Evolutionary conservation across 768 basidiomycete species (phyloP).

Genomic region (Trametes sanguinea): DNA sequence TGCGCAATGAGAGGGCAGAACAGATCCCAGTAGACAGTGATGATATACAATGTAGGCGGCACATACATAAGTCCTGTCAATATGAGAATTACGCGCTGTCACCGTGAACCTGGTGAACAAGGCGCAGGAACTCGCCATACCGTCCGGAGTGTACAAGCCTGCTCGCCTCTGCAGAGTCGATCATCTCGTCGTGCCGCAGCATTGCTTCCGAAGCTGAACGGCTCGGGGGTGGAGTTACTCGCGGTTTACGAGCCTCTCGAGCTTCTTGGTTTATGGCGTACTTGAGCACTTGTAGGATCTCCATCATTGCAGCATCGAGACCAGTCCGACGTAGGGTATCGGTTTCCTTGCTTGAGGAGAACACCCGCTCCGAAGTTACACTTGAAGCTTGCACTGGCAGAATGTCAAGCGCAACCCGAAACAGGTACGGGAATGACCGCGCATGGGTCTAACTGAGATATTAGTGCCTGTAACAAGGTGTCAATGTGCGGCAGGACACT

Average conservation of each 20-base stretch:
- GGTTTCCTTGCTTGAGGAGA: not conserved
- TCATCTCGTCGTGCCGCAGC: not conserved
- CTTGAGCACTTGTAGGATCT: conserved; percentile 6
- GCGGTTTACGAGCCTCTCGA: not conserved
- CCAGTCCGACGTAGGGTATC: not conserved
- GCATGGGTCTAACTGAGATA: not conserved
- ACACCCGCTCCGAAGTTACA: not conserved
- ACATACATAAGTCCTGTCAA: too few species aligned
- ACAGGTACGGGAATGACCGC: not conserved
- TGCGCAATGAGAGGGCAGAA: not conserved
- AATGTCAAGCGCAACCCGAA: conserved; percentile 5
- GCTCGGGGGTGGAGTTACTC: not conserved
- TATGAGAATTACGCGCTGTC: too few species aligned
- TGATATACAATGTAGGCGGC: too few species aligned
- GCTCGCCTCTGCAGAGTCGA: too few species aligned
- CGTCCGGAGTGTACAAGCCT: too few species aligned
- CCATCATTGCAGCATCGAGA: not conserved
- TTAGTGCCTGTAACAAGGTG: not conserved
- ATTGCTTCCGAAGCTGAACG: not conserved
- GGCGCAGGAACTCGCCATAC: too few species aligned
- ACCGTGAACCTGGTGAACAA: too few species aligned
- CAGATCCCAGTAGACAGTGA: not conserved
- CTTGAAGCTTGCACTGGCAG: conserved; percentile 5
- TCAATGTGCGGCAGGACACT: not conserved
- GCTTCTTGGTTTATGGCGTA: not conserved